A percentile compares a stretch with the other conserved stretches of the same genome.
Evolutionary conservation across 768 basidiomycete species (phyloP).

Genomic region (Dioszegia crocea): DNA sequence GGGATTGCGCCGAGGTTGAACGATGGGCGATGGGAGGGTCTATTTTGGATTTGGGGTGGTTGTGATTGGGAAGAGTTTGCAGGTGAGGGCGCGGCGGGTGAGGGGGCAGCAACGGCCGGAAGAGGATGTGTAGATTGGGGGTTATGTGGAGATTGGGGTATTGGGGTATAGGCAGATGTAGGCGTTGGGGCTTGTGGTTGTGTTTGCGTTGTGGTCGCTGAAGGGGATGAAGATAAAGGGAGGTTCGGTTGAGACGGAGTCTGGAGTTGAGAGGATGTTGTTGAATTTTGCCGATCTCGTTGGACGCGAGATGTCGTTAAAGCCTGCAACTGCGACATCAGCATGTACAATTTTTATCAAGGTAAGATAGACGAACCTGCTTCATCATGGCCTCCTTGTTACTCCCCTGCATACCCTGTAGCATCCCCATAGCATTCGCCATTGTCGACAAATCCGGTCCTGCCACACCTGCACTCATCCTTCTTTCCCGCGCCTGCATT

Average conservation of each 20-base stretch:
- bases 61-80: neutral
- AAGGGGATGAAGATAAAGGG: neutral
- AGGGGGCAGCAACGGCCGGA: slow-evolving; percentile 10
- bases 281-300: slow-evolving; percentile 2
- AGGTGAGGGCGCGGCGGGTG: neutral
- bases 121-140: neutral
- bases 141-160: neutral
- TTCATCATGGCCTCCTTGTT: slow-evolving; percentile 36
- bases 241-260: neutral
- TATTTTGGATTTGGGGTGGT: neutral
- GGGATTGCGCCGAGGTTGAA: neutral
- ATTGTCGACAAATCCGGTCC: slow-evolving; percentile 18
- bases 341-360: neutral
- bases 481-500: neutral
- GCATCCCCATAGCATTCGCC: slow-evolving; percentile 16
- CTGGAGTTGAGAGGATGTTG: neutral
- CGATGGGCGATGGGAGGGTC: neutral
- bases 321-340: slow-evolving; percentile 19
- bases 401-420: slow-evolving; percentile 14
- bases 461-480: neutral
- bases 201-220: neutral
- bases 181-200: too few species aligned
- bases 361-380: slow-evolving; percentile 23
- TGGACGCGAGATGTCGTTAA: slow-evolving; percentile 26
- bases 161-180: neutral